Conservation (phyloP, 2,329 filamentous ascomycete species). For the Lasiodiplodia citricola region DNA sequence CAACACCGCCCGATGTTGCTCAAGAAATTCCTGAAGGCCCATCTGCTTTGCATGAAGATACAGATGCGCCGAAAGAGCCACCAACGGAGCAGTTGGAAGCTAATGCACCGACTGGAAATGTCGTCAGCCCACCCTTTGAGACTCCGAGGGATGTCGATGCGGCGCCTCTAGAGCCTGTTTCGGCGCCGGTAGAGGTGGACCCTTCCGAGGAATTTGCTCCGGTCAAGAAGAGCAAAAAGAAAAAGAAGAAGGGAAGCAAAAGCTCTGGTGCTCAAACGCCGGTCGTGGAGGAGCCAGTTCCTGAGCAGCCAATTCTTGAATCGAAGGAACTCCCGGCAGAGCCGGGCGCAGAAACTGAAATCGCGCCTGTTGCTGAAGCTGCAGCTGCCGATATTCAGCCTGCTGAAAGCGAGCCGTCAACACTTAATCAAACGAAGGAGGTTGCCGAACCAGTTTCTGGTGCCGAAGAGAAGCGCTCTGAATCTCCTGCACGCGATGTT, state of each 20-base stretch:
- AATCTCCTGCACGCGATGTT: conserved; percentile 43
- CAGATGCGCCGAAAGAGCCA: neutral
- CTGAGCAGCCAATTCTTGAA: neutral
- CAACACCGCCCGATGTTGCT: neutral
- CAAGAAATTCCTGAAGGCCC: neutral
- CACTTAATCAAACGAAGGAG: neutral
- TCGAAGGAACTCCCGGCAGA: neutral
- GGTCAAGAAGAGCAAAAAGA: conserved; percentile 42
- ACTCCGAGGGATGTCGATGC: neutral
- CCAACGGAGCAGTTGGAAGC: neutral
- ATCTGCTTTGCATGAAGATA: neutral
- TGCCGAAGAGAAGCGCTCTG: conserved; percentile 26
- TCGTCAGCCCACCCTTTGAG: neutral
- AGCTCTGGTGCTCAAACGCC: conserved; percentile 30
- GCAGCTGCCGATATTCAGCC: neutral
- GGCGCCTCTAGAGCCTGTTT: neutral
- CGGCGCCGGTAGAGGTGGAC: neutral
- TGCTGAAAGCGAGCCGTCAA: neutral
- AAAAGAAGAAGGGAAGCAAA: conserved; percentile 41
- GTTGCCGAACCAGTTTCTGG: neutral
- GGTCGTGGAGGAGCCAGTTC: neutral
- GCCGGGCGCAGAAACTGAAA: neutral
- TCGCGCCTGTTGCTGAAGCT: neutral
- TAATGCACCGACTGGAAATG: neutral
- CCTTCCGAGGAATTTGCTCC: conserved; percentile 6